Base-by-base conservation (phyloP, 306 rosid species). In the Gastrolobium villosum region DNA sequence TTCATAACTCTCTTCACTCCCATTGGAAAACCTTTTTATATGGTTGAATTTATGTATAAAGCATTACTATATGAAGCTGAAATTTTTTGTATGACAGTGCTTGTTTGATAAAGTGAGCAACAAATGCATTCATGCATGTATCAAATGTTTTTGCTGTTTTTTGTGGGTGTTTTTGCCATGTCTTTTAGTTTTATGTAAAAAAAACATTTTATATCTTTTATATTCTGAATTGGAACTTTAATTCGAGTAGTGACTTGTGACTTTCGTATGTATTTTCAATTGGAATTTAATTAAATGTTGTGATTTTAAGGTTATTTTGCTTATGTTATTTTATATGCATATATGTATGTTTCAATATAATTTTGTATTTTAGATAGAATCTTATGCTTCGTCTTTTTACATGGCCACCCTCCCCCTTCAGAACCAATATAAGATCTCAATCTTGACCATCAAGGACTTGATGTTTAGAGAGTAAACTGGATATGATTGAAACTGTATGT, bases 51-150 rank as follows among this genome's bases (percentile, higher is more conserved):
- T 52, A 10, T 56, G 37, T 45, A 28, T 9, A 50, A 68, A 34
- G 31, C 14, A 37, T 15, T 46, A 34, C 34, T 55, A 7, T 37
- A 20, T 74, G 5, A 41, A 35, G 7, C 5, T 59, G 56, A 13
- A 41, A 3, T 70, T 69, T 68, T 63, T 79, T 62, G 49, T 75
- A 55, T 56, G 15, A 31, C 41, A 41, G 14, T 59, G 20, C 30
- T 62, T 65, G 45, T 41, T 56, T 56, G 45, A 44, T 70, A 26
- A 60, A 43, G 61, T 20, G 50, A 34, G 48, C 6, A 43, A 80
- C 57, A 13, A 11, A 26, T 34, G 32, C 36, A 26, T 79, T 41
- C 14, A 73, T 66, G 65, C 63, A 10, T 26, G 46, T 65, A 28
- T 35, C 30, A 37, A 70, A 14, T 20, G 30, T 50, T 48, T 61